Percentiles rank a stretch among this genome's conserved stretches.
phyloP scores from a whole-genome alignment of 2,329 filamentous ascomycete genomes.

The Claviceps arundinis region DNA sequence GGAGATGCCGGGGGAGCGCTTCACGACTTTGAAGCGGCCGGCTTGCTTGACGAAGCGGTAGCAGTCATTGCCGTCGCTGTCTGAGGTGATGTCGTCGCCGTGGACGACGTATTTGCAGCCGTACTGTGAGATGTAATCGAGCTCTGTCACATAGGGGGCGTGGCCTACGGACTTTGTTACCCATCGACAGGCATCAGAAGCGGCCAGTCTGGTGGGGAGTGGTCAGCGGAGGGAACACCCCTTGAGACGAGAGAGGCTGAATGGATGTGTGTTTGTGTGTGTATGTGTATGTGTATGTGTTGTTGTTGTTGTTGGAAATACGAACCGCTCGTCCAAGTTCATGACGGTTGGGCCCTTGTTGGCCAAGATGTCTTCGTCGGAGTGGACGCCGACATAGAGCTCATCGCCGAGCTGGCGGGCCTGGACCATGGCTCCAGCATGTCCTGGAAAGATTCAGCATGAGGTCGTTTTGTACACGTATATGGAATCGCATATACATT shows the following conservation, averaged over 20 bases:
- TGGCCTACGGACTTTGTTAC: constrained; percentile 69
- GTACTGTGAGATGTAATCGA: constrained; percentile 90
- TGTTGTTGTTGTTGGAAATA: too few relatives aligned
- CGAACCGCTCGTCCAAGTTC: constrained; percentile 72
- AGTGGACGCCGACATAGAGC: constrained; percentile 86
- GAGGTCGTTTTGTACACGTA: background rate
- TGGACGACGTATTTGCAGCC: constrained; percentile 94
- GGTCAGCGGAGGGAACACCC: background rate
- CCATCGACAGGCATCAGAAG: constrained; percentile 92
- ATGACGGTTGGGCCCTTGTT: constrained; percentile 98
- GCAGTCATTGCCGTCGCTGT: constrained; percentile 86
- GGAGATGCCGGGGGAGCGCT: constrained; percentile 88
- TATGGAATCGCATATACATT: background rate
- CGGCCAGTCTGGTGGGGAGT: constrained; percentile 49
- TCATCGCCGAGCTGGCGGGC: constrained; percentile 82
- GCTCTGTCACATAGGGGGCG: constrained; percentile 87
- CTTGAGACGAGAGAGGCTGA: background rate
- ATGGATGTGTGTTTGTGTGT: too few relatives aligned
- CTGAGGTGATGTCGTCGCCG: constrained; percentile 93
- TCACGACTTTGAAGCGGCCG: constrained; percentile 89
- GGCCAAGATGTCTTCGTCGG: constrained; percentile 85
- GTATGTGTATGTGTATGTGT: too few relatives aligned
- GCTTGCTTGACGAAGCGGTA: constrained; percentile 96
- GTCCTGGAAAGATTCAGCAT: constrained; percentile 40
- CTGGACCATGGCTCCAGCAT: constrained; percentile 93